Evolutionary conservation across 2,329 filamentous ascomycete species (phyloP).

Genomic region (Trichoderma semiorbis): DNA sequence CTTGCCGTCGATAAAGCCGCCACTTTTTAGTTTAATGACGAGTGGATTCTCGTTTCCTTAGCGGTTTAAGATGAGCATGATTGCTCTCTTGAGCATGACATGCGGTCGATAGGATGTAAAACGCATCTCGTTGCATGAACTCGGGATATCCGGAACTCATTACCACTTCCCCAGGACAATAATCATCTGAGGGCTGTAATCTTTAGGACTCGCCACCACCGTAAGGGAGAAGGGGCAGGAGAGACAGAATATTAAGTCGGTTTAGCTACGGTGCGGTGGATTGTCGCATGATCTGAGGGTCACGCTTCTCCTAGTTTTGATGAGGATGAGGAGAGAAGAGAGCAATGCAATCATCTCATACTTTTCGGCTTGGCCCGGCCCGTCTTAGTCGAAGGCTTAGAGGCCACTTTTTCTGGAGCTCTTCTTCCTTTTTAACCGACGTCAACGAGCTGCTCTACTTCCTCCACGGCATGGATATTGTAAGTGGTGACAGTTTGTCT

Average conservation of each 20-base stretch:
- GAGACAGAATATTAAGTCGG: neutral
- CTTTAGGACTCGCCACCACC: neutral
- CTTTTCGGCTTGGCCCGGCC: neutral
- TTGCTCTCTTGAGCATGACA: neutral
- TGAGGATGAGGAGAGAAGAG: neutral
- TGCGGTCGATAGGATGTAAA: neutral
- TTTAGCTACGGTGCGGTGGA: neutral
- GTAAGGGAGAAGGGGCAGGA: neutral
- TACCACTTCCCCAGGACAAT: neutral
- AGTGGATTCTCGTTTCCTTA: neutral
- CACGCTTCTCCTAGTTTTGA: neutral
- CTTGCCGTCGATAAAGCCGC: neutral
- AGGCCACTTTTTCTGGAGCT: neutral
- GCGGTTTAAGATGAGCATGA: neutral
- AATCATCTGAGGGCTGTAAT: neutral
- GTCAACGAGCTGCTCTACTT: neutral
- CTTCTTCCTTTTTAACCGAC: neutral
- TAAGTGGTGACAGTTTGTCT: neutral
- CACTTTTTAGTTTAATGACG: neutral
- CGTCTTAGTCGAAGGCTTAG: neutral
- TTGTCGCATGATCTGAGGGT: neutral
- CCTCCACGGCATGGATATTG: neutral
- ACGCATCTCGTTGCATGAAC: neutral
- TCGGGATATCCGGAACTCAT: neutral
- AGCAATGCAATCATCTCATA: neutral